Base-by-base conservation (phyloP, 1,284 basidiomycete genomes). In the Cryptococcus sp. region DNA sequence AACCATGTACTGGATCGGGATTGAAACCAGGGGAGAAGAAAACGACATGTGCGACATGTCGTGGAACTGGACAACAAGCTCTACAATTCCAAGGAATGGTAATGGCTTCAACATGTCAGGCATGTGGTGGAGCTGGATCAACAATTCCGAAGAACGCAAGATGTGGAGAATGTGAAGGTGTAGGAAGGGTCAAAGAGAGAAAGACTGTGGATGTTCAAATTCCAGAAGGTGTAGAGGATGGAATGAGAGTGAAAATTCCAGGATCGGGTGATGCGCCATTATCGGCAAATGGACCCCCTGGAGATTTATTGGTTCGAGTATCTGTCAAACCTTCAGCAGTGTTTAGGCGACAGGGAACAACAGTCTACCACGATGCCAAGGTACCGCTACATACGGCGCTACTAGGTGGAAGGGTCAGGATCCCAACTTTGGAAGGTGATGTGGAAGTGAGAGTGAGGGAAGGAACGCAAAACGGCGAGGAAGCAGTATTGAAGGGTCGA, bases 51-150 rank as follows among this genome's bases (percentile, higher is more conserved):
- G 70, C 78, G 43, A 76, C 85, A 40, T 99, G 96, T 76, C 81
- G 84, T 48, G 96, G 96, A 44, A 83, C 87, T 11, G 96, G 96
- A 23, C 85, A 87, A 42, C 83, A 86, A 70, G 91, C 91, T 13
- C 98, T 90, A 76, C 86, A 93, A 50, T 85, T 98, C 64, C 86
- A 92, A 72, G 96, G 96, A 16, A 98, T 98, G 83, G 89, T 93
- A 72, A 96, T 99, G 91, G 86, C 92, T 11, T 89, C 85, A 61
- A 93, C 91, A 22, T 99, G 96, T 75, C 80, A 80, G 48, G 75
- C 82, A 22, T 99, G 96, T 75, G 79, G 82, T 22, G 96, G 96
- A n/a, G 79, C 82, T 14, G 96, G 96, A 16, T 82, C 82, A 32
- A 83, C 82, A 3, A 83, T 97, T 25, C 89, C 91, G 50, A 83